Conservation (phyloP, 306 rosid species). For the Fagus sylvatica region DNA sequence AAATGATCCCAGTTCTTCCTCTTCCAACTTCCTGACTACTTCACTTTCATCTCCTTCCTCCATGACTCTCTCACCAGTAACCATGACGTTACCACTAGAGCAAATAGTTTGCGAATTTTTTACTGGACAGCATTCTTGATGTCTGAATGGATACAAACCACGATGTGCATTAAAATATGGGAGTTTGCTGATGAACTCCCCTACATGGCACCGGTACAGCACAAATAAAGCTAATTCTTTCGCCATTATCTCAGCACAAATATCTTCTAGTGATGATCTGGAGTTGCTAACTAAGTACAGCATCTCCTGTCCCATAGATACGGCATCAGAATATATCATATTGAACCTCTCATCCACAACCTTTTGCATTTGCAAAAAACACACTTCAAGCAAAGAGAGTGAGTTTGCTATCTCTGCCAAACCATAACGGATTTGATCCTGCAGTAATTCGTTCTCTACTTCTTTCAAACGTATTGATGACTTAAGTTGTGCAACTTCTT, state of each 20-base stretch:
- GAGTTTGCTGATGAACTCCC: constrained; percentile 34
- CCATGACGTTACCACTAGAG: constrained; percentile 29
- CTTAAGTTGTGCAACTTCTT: constrained; percentile 65
- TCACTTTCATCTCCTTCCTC: constrained; percentile 26
- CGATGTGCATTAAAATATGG: constrained; percentile 29
- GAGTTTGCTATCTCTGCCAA: constrained; percentile 58
- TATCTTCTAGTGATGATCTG: constrained; percentile 61
- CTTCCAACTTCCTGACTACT: constrained; percentile 36
- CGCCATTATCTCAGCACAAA: constrained; percentile 45
- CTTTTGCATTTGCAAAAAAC: constrained; percentile 60
- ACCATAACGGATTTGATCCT: constrained; percentile 49
- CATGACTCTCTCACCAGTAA: constrained; percentile 19
- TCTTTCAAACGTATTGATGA: constrained; percentile 51
- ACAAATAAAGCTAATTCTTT: constrained; percentile 54
- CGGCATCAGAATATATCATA: constrained; percentile 48
- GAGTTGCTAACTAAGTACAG: constrained; percentile 38
- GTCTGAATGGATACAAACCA: constrained; percentile 24
- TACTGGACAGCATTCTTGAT: constrained; percentile 26
- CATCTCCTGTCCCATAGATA: constrained; percentile 50
- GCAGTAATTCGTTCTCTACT: constrained; percentile 52
- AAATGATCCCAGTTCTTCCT: constrained; percentile 37
- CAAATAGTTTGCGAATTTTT: constrained; percentile 26
- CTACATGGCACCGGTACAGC: constrained; percentile 48
- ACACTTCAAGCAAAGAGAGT: constrained; percentile 56
- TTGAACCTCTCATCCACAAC: constrained; percentile 58